phyloP scores from a whole-genome alignment of 2,329 filamentous ascomycete species.

The Pseudogymnoascus sp. region DNA sequence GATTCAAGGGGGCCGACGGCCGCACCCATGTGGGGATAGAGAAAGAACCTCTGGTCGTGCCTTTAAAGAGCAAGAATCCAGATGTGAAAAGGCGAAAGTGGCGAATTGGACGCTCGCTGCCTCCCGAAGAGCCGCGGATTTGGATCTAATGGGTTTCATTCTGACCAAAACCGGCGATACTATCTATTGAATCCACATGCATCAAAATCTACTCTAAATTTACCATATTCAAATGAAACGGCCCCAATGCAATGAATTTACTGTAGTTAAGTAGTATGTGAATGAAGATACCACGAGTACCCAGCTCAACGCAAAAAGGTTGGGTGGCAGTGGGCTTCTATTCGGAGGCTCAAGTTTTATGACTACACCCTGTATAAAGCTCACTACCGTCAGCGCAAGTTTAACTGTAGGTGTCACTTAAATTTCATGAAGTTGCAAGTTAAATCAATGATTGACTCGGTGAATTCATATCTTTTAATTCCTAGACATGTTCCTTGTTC shows the following conservation, averaged over 20 bases:
- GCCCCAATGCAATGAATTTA: background rate
- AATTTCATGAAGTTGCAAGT: background rate
- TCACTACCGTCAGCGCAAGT: background rate
- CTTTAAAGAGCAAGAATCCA: conserved; percentile 19
- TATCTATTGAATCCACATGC: too few species aligned
- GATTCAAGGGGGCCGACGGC: conserved; percentile 40
- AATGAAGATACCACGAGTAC: background rate
- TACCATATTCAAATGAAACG: background rate
- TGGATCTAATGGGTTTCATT: conserved; percentile 15
- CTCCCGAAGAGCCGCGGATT: conserved; percentile 12
- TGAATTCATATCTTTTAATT: conserved; percentile 6
- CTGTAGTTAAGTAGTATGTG: background rate
- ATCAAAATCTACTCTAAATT: background rate
- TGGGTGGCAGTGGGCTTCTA: too few species aligned
- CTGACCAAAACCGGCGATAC: too few species aligned
- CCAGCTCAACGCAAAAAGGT: background rate
- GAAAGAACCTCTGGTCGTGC: conserved; percentile 34
- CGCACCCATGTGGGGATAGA: conserved; percentile 44
- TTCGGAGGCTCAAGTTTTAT: background rate
- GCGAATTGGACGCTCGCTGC: background rate
- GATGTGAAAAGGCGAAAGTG: conserved; percentile 12
- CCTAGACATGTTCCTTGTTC: background rate
- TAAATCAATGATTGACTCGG: background rate
- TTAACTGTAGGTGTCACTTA: background rate
- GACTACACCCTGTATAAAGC: background rate